Evolutionary conservation across 2,329 filamentous ascomycete species (phyloP).

Genomic region (Scolecobasidium constrictum): DNA sequence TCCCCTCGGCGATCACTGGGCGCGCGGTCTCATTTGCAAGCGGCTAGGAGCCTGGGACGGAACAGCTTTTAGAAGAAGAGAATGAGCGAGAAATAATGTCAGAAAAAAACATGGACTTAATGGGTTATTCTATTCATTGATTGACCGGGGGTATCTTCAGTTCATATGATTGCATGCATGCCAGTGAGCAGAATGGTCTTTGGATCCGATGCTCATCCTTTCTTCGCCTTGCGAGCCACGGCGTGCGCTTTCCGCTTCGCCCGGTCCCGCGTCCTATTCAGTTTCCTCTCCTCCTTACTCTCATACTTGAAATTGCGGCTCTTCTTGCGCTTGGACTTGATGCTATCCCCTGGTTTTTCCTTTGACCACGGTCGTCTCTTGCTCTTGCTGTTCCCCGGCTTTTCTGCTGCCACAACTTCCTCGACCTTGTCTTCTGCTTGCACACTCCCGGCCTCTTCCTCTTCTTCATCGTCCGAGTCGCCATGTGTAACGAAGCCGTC

Average conservation of each 20-base stretch:
- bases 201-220: too few relatives aligned
- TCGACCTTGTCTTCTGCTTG: slow-evolving; percentile 21
- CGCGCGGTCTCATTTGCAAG: too few relatives aligned
- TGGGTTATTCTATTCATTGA: too few relatives aligned
- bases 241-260: slow-evolving; percentile 61
- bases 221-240: slow-evolving; percentile 40
- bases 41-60: too few relatives aligned
- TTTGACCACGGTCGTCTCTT: slow-evolving; percentile 17
- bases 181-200: too few relatives aligned
- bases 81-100: too few relatives aligned
- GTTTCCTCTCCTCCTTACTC: slow-evolving; percentile 68
- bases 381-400: slow-evolving; percentile 9
- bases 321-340: slow-evolving; percentile 57
- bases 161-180: too few relatives aligned
- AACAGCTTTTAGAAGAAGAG: too few relatives aligned
- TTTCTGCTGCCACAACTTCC: slow-evolving; percentile 19
- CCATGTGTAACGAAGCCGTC: slow-evolving; percentile 56
- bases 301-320: slow-evolving; percentile 93
- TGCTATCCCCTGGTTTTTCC: slow-evolving; percentile 21
- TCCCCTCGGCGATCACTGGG: too few relatives aligned
- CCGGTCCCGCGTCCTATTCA: slow-evolving; percentile 50
- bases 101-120: too few relatives aligned
- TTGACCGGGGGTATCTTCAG: too few relatives aligned
- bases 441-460: slow-evolving; percentile 16
- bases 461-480: slow-evolving; percentile 25